Evolutionary conservation across 1,284 basidiomycete genomes (phyloP), one percentile per base, ranked within the genome.

Genomic region (Wallemia hederae): DNA sequence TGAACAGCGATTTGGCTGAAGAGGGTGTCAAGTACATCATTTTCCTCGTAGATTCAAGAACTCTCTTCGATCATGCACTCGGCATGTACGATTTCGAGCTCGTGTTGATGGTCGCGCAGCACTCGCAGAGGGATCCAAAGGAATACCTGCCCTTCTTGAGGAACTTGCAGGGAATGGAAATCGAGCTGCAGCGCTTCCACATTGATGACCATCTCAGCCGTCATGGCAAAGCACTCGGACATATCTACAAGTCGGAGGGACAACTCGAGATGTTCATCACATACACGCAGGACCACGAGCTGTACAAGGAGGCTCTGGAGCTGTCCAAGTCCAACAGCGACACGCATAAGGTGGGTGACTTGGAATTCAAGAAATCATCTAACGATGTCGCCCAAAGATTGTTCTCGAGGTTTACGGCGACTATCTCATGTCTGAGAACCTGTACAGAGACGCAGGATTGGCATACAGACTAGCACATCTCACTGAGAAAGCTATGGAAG

Each of bases 1-100:
- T 74, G 9, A 78, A 86, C 64, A 78, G 82, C 0, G 76, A 80
- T 34, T 72, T 88, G 0, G 86, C 94, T 2, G 89, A 97, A 68
- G 90, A 96, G 61, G 92, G 92, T 1, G 85, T 97, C 67, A 96
- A 92, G 70, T 99, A 98, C 68, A 84, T 98, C 70, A 94, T 99
- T 69, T 99, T 97, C 76, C 78, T 99, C 28, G 88, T 89, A 19
- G 89, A 97, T 67, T 88, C 90, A 0, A 82, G 98, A 66, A 78
- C 78, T 63, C 77, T 98, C 1, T 98, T 91, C 72, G 82, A 97
- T 68, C 85, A 85, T 2, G 94, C 94, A 1, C 77, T 99, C 25
- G 92, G 94, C 25, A 97, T 97, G 89, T 99, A 99, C 71, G 89
- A 99, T 71, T 96, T 98, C 72, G 81, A 85, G 24, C 75, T 99